Conservation (phyloP, 2,329 filamentous ascomycete genomes). For the Ophiobolus disseminans region DNA sequence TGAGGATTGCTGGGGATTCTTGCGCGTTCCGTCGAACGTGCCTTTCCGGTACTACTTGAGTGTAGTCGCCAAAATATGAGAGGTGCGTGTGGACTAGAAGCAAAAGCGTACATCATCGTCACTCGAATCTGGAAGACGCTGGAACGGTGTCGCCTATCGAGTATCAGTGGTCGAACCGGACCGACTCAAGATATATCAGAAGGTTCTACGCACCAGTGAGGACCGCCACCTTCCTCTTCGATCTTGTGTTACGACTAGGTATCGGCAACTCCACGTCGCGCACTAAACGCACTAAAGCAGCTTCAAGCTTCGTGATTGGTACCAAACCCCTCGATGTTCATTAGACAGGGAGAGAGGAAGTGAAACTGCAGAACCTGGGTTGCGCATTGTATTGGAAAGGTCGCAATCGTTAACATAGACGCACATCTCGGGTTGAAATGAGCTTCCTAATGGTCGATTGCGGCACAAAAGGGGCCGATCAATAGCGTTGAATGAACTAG, state of each 20-base stretch:
- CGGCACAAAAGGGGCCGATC: constrained; percentile 2
- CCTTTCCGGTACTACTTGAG: background rate
- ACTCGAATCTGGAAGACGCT: background rate
- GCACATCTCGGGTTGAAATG: background rate
- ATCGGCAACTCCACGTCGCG: background rate
- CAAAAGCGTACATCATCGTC: constrained; percentile 1
- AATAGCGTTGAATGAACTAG: background rate
- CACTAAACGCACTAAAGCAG: background rate
- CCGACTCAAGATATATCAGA: background rate
- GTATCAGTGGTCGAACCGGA: background rate
- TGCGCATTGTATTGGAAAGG: background rate
- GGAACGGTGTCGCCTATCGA: background rate
- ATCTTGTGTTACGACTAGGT: background rate
- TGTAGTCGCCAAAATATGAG: constrained; percentile 1
- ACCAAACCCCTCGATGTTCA: background rate
- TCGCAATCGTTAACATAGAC: too few species aligned
- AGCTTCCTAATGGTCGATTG: background rate
- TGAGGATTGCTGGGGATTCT: background rate
- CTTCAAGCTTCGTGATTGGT: background rate
- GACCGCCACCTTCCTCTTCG: background rate
- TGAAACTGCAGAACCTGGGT: background rate
- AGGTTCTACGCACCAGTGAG: background rate
- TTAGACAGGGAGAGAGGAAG: background rate
- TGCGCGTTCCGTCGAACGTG: background rate
- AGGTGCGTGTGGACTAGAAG: constrained; percentile 3